A percentile compares a stretch with the other conserved stretches of the same genome.
Conservation (phyloP, 306 rosid genomes). For the Amphicarpaea edgeworthii region DNA sequence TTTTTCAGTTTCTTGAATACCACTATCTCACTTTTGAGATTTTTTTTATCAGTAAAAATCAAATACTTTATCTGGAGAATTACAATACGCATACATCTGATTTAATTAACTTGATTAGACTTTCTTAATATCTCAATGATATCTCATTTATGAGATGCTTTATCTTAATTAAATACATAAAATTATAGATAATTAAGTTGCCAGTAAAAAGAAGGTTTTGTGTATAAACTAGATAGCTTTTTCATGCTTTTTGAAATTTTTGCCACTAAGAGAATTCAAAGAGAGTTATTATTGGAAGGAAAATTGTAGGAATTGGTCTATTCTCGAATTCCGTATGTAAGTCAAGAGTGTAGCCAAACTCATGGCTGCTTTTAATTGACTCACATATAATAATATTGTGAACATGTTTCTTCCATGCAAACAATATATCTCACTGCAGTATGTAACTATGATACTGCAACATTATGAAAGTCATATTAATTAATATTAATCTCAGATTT, state of each 20-base stretch:
- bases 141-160: too few relatives aligned
- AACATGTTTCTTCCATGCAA: background rate
- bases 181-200: background rate
- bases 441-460: background rate
- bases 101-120: too few relatives aligned
- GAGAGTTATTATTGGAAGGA: constrained; percentile 9
- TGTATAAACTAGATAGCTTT: background rate
- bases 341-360: background rate
- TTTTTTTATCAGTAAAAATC: too few relatives aligned
- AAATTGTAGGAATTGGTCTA: constrained; percentile 25
- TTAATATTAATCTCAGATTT: background rate
- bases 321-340: constrained; percentile 24
- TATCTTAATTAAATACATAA: background rate
- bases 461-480: background rate
- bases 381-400: background rate
- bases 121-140: too few relatives aligned
- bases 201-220: background rate
- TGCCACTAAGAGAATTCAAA: background rate
- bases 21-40: too few relatives aligned
- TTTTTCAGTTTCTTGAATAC: too few relatives aligned
- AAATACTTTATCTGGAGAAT: too few relatives aligned
- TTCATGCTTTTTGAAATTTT: background rate
- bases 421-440: background rate
- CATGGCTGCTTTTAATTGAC: constrained; percentile 45
- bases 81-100: too few relatives aligned